Base-by-base conservation (phyloP, 225 moss, liverwort and hornwort species). In the Pseudoscleropodium purum region DNA sequence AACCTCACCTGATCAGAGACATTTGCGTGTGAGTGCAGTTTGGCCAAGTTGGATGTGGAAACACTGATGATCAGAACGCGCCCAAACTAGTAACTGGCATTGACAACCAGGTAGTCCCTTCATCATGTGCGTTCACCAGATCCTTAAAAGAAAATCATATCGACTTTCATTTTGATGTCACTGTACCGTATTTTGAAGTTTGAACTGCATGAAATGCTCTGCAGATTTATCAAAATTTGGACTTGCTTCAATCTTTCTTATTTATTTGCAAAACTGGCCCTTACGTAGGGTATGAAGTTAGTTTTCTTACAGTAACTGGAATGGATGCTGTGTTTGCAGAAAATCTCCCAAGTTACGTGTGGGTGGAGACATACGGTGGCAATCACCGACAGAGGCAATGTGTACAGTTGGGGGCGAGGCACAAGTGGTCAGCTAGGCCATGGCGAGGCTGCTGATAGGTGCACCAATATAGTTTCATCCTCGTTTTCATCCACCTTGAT, bases 351-450 rank as follows among this genome's bases (percentile, higher is more conserved):
- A 87, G 91, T 93, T 59, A 43, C 94, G 7, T 95, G 95, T 83
- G 95, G 95, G 25, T 94, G 95, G 95, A 90, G 94, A 92, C 95
- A 95, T 72, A 95, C 92, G 20, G 91, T 95, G 87, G 95, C 93
- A 34, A 88, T 92, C 34, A 93, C 95, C 23, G 91, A 92, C 66
- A 87, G 89, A 89, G 93, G 93, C 88, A 95, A 95, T 81, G 93
- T 95, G 49, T 95, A 90, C 7, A 94, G 92, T 89, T 95, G 95
- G 95, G 95, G 94, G 68, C 90, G 94, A 60, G 94, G 95, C 85
- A 94, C 94, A 14, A 93, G 79, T 74, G 95, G 95, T 72, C 95
- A 95, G 87, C 91, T 95, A 19, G 95, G 95, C 67, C 95, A 94
- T 75, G 94, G 94, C 87, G 94, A 94, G 60, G 30, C 94, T 70